These are phyloP conservation scores for Ophiobolus disseminans DNA, from an alignment of 2,329 filamentous ascomycete species.

Conservation along the genomic window DNA sequence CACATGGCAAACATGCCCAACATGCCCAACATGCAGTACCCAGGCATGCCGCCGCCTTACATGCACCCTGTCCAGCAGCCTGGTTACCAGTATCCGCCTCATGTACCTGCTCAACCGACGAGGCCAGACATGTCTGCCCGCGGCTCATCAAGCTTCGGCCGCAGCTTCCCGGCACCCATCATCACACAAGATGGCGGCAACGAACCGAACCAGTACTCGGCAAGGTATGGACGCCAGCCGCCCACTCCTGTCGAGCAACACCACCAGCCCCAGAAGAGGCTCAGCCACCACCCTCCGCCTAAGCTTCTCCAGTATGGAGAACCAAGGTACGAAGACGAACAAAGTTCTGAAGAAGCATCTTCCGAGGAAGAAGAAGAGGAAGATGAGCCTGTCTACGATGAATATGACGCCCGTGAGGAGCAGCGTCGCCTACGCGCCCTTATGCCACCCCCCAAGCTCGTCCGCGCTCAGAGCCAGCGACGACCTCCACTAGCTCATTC, in stretches of 20 bases:
- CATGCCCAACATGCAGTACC: conserved; percentile 18
- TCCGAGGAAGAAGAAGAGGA: conserved; percentile 19
- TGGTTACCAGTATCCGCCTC: conserved; percentile 20
- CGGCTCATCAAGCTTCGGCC: conserved; percentile 28
- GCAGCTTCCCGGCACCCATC: conserved; percentile 23
- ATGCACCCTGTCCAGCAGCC: conserved; percentile 12
- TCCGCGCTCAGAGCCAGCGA: conserved; percentile 14
- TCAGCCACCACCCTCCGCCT: not conserved
- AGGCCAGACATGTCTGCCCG: conserved; percentile 30
- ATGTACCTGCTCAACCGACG: conserved; percentile 22
- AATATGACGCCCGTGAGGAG: conserved; percentile 4
- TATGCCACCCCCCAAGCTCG: conserved; percentile 34
- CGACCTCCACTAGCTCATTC: conserved; percentile 37
- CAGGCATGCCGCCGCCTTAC: conserved; percentile 13
- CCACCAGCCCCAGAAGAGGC: not conserved
- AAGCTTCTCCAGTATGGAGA: conserved; percentile 6
- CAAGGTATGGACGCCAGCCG: conserved; percentile 33
- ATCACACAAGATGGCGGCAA: conserved; percentile 36
- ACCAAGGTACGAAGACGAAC: conserved; percentile 19
- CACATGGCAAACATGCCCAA: no score
- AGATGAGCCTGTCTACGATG: conserved; percentile 12
- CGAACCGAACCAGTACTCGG: conserved; percentile 33
- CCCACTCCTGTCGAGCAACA: conserved; percentile 8
- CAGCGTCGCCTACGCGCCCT: conserved; percentile 20
- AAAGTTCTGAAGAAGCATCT: conserved; percentile 21